Conservation (phyloP, 2,329 filamentous ascomycete genomes). For the Beauveria asiatica region DNA sequence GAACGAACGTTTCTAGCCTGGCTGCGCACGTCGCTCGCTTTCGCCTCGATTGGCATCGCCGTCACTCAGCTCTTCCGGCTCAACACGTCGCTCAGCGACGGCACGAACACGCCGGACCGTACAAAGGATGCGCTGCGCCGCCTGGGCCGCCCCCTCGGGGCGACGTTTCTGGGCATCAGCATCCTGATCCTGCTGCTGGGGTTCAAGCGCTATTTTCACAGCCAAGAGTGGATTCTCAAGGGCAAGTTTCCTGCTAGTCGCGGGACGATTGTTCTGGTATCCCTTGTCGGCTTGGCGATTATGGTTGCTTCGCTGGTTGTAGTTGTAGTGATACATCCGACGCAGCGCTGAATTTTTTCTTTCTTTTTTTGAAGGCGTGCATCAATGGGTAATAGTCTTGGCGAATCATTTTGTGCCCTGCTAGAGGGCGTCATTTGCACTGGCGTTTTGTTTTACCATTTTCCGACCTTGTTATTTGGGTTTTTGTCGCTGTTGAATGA, state of each 20-base stretch:
- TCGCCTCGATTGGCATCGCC: slow-evolving; percentile 74
- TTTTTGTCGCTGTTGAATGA: background rate
- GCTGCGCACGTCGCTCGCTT: slow-evolving; percentile 73
- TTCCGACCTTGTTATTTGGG: background rate
- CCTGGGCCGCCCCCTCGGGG: slow-evolving; percentile 65
- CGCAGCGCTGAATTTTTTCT: background rate
- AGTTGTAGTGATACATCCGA: slow-evolving; percentile 46
- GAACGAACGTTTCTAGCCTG: slow-evolving; percentile 81
- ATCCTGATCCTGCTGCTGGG: slow-evolving; percentile 69
- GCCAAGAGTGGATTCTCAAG: slow-evolving; percentile 69
- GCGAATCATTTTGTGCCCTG: background rate
- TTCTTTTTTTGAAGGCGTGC: background rate
- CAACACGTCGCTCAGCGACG: slow-evolving; percentile 51
- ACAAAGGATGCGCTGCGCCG: slow-evolving; percentile 40
- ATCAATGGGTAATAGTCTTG: background rate
- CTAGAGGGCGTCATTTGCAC: background rate
- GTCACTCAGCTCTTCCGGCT: slow-evolving; percentile 79
- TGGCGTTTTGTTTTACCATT: background rate
- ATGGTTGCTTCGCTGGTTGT: slow-evolving; percentile 54
- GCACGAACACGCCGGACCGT: slow-evolving; percentile 22
- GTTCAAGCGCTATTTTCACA: slow-evolving; percentile 70
- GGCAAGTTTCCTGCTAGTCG: slow-evolving; percentile 75
- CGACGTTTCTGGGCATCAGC: slow-evolving; percentile 67
- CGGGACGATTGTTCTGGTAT: slow-evolving; percentile 64
- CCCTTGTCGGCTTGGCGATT: slow-evolving; percentile 53